Evolutionary conservation across 176 grass and related monocot species (phyloP), one percentile per base, ranked within the genome.

Genomic region (Lolium rigidum): DNA sequence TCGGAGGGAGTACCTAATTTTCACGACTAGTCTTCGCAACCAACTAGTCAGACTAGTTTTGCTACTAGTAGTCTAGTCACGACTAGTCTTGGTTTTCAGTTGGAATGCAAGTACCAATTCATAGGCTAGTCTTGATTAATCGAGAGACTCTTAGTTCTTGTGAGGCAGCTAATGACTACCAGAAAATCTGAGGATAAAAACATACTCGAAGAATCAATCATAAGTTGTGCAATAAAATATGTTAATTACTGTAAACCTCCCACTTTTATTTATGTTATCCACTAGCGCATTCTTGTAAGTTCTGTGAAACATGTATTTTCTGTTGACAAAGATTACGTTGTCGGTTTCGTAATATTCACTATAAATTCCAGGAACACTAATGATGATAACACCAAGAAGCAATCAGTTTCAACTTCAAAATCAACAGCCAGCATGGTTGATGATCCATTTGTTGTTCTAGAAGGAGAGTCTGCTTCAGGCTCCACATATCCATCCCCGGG

Each of bases 381-480:
- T 82, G 85, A 85, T 46, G 75, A 74, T 68, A 83, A 81, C 47
- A 90, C 82, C 73, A 77, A 49, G 49, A 92, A 86, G 63, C 47
- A 87, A 70, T 67, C 78, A 84, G 38, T 86, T 79, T 65, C 79
- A 71, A 66, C 75, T 79, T 85, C 71, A 82, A 90, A 92, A 84
- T 65, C 75, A 24, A 69, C 80, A 63, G 57, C 85, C 52, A 90
- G 65, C 46, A 44, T 86, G 74, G 60, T 72, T 81, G 89, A 87
- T 83, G 91, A 92, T 47, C 93, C 95, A 65, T 95, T 98, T 76
- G 75, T 86, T 90, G 87, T 95, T 81, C 76, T 95, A 67, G 87
- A 93, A 91, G 91, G 87, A 81, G 58, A 75, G 38, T 89, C 92
- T 39, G 76, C 67, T 68, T 72, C 88, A 76, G 90, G 70, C 28